A percentile compares a stretch with the other conserved stretches of the same genome.
These are phyloP conservation scores for Epichloe elymi DNA, from an alignment of 2,329 filamentous ascomycete genomes.

Conservation along the genomic window DNA sequence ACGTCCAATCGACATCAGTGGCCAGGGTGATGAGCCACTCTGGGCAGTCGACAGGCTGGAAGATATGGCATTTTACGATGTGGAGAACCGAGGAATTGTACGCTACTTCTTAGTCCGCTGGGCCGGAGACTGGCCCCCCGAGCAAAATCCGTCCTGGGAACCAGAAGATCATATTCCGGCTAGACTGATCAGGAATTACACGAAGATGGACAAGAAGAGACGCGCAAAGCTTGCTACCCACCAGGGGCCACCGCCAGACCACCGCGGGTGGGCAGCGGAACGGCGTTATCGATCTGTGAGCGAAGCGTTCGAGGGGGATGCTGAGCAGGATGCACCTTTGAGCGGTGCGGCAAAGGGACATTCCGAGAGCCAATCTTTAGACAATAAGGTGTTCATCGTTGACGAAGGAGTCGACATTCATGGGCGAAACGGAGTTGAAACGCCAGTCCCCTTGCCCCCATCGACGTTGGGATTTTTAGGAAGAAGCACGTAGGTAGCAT, in stretches of 20 bases:
- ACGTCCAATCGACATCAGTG: neutral
- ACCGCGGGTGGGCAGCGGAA: no score
- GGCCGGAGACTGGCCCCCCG: constrained; percentile 42
- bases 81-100: constrained; percentile 20
- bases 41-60: constrained; percentile 34
- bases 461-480: neutral
- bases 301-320: neutral
- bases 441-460: neutral
- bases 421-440: neutral
- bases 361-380: neutral
- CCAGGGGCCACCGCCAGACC: neutral
- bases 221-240: constrained; percentile 3
- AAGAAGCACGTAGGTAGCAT: no score
- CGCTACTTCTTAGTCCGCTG: constrained; percentile 41
- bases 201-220: constrained; percentile 17
- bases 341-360: neutral
- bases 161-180: constrained; percentile 36
- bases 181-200: constrained; percentile 27
- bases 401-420: neutral
- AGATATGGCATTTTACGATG: constrained; percentile 24
- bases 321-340: neutral
- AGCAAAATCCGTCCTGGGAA: constrained; percentile 46
- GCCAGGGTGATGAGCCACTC: constrained; percentile 12
- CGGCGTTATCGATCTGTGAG: constrained; percentile 16
- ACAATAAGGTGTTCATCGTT: constrained; percentile 14